Evolutionary conservation across 116 monocot genomes (phyloP).

Genomic region (Papilionanthe hybrid): DNA sequence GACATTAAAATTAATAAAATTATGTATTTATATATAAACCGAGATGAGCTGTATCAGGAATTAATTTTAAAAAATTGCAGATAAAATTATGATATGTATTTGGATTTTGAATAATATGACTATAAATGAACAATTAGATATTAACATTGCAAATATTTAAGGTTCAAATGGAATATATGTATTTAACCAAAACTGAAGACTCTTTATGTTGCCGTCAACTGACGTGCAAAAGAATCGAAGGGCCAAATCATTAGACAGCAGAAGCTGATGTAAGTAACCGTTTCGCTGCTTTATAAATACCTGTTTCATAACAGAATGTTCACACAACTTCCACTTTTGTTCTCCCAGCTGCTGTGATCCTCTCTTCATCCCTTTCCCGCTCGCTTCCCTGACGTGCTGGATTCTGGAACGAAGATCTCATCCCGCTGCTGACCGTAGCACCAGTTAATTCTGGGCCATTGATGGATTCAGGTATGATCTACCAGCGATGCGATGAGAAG

Average conservation of each 20-base stretch:
- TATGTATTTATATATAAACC: too few species aligned
- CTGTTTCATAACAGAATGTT: neutral
- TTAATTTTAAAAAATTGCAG: neutral
- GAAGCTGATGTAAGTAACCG: neutral
- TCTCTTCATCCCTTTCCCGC: neutral
- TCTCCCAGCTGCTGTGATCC: neutral
- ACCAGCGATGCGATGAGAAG: constrained; percentile 8
- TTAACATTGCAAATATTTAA: neutral
- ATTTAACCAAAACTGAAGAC: neutral
- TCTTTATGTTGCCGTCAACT: neutral
- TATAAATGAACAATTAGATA: neutral
- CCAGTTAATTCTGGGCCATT: neutral
- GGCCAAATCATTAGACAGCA: neutral
- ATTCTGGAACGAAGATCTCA: neutral
- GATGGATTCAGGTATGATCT: constrained; percentile 9
- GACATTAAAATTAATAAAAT: too few species aligned
- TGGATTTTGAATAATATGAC: neutral
- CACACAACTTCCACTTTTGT: neutral
- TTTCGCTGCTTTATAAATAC: constrained; percentile 6
- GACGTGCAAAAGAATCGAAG: neutral
- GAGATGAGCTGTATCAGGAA: too few species aligned
- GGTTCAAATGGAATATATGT: neutral
- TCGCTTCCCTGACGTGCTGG: neutral
- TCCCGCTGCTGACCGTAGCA: neutral
- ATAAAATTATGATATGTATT: neutral